phyloP scores from a whole-genome alignment of 306 rosid species.

The Prinsepia uniflora region DNA sequence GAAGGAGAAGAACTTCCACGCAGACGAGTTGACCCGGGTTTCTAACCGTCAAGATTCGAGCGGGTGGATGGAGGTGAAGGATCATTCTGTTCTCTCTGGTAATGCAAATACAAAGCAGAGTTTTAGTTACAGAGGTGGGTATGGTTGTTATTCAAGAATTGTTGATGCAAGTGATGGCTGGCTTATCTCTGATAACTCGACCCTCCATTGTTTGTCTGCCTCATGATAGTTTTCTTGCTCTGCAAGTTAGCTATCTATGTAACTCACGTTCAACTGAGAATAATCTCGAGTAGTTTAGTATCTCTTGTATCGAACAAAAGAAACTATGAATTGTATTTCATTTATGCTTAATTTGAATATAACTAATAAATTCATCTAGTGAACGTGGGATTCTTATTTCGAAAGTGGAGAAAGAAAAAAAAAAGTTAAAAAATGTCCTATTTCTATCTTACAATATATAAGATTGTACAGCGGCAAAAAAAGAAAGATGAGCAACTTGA shows the following conservation, averaged over 20 bases:
- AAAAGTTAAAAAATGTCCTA: not conserved
- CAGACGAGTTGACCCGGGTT: constrained; percentile 11
- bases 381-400: not conserved
- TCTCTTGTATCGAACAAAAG: too few species aligned
- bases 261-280: not conserved
- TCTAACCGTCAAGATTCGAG: constrained; percentile 44
- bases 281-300: too few species aligned
- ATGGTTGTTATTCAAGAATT: constrained; percentile 38
- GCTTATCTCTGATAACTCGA: constrained; percentile 35
- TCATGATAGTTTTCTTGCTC: not conserved
- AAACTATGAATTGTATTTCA: not conserved
- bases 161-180: constrained; percentile 40
- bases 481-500: not conserved
- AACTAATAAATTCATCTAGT: not conserved
- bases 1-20: constrained; percentile 30
- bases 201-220: constrained; percentile 30
- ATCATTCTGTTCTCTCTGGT: constrained; percentile 62
- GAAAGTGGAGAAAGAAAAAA: not conserved
- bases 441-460: constrained; percentile 10
- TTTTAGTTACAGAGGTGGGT: constrained; percentile 29
- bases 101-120: constrained; percentile 46
- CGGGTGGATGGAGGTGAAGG: constrained; percentile 82
- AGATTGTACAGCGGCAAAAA: constrained; percentile 8
- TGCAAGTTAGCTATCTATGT: not conserved
- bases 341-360: not conserved